Conservation (phyloP, 73 alveolate species). For the Uronychia setigera region DNA sequence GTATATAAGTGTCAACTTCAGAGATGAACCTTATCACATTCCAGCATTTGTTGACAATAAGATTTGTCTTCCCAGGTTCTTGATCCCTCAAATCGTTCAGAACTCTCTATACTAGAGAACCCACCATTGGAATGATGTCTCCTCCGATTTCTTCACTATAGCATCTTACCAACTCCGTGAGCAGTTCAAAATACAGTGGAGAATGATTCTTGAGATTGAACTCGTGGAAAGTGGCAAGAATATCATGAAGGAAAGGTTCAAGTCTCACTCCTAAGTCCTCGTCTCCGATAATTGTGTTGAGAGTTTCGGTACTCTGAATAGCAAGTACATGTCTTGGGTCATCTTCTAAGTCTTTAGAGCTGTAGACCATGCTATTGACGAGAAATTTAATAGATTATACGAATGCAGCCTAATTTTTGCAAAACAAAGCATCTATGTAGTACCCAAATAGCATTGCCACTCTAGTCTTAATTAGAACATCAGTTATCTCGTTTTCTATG, state of each 20-base stretch:
- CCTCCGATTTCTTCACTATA: slow-evolving; percentile 15
- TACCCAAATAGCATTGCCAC: slow-evolving; percentile 57
- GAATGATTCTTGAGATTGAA: slow-evolving; percentile 11
- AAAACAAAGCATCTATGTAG: slow-evolving; percentile 57
- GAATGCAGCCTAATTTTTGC: slow-evolving; percentile 21
- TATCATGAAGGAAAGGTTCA: not conserved
- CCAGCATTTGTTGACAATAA: slow-evolving; percentile 80
- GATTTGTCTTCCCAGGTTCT: slow-evolving; percentile 44
- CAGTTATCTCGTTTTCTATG: not conserved
- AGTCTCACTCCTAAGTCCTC: slow-evolving; percentile 53
- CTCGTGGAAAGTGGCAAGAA: slow-evolving; percentile 11
- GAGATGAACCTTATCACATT: slow-evolving; percentile 55
- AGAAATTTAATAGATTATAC: slow-evolving; percentile 41
- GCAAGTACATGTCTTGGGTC: slow-evolving; percentile 38
- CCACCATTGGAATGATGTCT: slow-evolving; percentile 3
- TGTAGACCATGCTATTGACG: slow-evolving; percentile 9
- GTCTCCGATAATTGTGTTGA: slow-evolving; percentile 53
- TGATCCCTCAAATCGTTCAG: slow-evolving; percentile 22
- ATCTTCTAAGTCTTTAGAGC: not conserved
- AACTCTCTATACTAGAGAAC: slow-evolving; percentile 28
- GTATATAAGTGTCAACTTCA: slow-evolving; percentile 47
- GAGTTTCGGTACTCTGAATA: slow-evolving; percentile 53
- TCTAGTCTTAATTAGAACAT: slow-evolving; percentile 31
- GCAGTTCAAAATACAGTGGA: slow-evolving; percentile 42
- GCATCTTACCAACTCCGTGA: slow-evolving; percentile 33